Conservation (phyloP, 805 yeast genomes). For the Metschnikowia proteae region DNA sequence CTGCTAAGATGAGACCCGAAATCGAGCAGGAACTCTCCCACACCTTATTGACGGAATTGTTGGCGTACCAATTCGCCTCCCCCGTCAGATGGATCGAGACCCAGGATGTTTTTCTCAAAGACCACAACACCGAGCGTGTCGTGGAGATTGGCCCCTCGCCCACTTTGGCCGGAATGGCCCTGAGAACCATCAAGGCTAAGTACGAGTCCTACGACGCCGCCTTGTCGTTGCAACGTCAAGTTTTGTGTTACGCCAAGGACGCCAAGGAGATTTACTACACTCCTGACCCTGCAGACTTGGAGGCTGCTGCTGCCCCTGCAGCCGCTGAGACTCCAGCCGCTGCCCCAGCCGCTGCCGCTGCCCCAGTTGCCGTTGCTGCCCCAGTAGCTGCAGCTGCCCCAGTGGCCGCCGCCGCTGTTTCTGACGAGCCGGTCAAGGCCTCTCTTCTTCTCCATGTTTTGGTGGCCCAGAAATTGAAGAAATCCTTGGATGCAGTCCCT, state of each 20-base stretch:
- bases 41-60: constrained; percentile 85
- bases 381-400: constrained; percentile 70
- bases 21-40: constrained; percentile 97
- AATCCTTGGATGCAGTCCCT: constrained; percentile 79
- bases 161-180: constrained; percentile 97
- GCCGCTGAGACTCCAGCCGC: constrained; percentile 42
- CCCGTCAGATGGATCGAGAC: constrained; percentile 99
- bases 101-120: constrained; percentile 93
- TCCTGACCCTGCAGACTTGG: constrained; percentile 64
- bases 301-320: constrained; percentile 20
- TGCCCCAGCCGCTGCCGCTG: constrained; percentile 53
- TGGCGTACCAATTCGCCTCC: constrained; percentile 98
- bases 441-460: constrained; percentile 76
- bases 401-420: constrained; percentile 73
- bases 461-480: constrained; percentile 95
- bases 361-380: constrained; percentile 53
- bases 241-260: constrained; percentile 92
- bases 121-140: constrained; percentile 92
- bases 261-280: constrained; percentile 95
- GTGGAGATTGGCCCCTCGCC: constrained; percentile 99
- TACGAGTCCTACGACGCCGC: constrained; percentile 99
- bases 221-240: constrained; percentile 86
- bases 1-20: constrained; percentile 74
- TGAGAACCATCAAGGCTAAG: constrained; percentile 90
- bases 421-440: constrained; percentile 90